Conservation (phyloP, 192 early-diverging fungal genomes). For the Coemansia sp. region DNA sequence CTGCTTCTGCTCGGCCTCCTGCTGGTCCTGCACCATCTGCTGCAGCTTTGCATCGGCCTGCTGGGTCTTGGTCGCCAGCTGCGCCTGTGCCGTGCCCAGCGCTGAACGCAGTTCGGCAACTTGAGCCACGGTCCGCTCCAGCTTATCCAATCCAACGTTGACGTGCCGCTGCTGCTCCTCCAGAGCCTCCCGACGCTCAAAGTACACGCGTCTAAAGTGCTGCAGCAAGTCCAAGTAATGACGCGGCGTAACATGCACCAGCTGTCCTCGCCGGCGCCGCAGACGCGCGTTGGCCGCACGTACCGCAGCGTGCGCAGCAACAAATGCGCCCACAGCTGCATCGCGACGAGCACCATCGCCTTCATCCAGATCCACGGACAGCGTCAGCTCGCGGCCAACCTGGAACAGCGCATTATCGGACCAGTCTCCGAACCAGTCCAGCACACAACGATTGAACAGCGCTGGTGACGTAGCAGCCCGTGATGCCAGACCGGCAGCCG, state of each 20-base stretch:
- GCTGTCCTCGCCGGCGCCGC: constrained; percentile 73
- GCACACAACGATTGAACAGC: constrained; percentile 99
- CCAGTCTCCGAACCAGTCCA: constrained; percentile 99
- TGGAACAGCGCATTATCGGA: constrained; percentile 96
- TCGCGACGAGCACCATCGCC: constrained; percentile 70
- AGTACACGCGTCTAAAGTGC: constrained; percentile 86
- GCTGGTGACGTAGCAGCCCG: constrained; percentile 97
- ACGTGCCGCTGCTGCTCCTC: constrained; percentile 99
- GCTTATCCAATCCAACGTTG: constrained; percentile 94
- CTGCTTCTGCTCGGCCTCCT: constrained; percentile 90
- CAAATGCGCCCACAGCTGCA: constrained; percentile 87
- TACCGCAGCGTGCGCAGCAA: constrained; percentile 89
- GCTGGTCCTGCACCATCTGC: constrained; percentile 92
- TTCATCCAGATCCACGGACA: constrained; percentile 81
- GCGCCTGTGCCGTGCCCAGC: constrained; percentile 80
- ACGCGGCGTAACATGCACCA: constrained; percentile 90
- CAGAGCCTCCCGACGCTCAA: constrained; percentile 89
- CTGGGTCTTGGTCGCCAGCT: constrained; percentile 80
- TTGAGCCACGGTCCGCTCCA: constrained; percentile 90
- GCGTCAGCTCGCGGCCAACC: constrained; percentile 95
- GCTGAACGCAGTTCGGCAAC: constrained; percentile 90
- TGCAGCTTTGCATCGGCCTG: constrained; percentile 95
- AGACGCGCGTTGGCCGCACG: constrained; percentile 83
- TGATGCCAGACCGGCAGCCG: constrained; percentile 76
- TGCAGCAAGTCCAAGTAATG: constrained; percentile 98